phyloP scores from a whole-genome alignment of 495 filamentous ascomycete genomes.

The Trypethelium eluteriae region DNA sequence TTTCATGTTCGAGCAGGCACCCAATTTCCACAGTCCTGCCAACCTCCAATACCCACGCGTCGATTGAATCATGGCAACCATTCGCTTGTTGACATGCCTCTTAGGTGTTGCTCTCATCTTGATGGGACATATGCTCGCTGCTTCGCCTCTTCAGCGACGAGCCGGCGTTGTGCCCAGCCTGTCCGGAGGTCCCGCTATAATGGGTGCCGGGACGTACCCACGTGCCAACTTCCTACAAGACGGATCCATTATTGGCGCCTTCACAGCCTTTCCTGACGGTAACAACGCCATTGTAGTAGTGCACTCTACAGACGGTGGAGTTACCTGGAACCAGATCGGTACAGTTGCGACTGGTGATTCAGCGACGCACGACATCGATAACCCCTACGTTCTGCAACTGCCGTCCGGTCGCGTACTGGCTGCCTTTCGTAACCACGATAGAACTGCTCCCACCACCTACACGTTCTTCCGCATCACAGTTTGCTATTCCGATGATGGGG shows the following conservation, averaged over 20 bases:
- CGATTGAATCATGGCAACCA: neutral
- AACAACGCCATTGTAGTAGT: conserved; percentile 36
- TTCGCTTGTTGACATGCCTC: neutral
- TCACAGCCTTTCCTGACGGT: conserved; percentile 33
- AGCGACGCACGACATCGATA: conserved; percentile 49
- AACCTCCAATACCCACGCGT: neutral
- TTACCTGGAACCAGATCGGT: conserved; percentile 37
- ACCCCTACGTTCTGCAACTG: conserved; percentile 50
- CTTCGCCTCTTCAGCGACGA: neutral
- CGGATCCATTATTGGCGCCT: conserved; percentile 40
- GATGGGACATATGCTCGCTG: neutral
- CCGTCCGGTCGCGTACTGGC: conserved; percentile 44
- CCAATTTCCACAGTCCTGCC: too few species aligned
- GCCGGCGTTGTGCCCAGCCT: neutral
- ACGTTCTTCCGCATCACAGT: conserved; percentile 56
- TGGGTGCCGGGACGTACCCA: conserved; percentile 42
- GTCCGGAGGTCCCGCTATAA: neutral
- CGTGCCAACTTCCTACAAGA: conserved; percentile 40
- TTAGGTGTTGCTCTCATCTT: neutral
- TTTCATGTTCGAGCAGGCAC: neutral
- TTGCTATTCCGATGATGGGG: conserved; percentile 49
- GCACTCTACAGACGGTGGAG: conserved; percentile 39
- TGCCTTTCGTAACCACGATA: conserved; percentile 56
- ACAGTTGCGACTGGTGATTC: conserved; percentile 26
- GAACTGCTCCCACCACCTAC: conserved; percentile 35